Conservation (phyloP, 2,329 filamentous ascomycete genomes). For the Claviceps quebecensis region DNA sequence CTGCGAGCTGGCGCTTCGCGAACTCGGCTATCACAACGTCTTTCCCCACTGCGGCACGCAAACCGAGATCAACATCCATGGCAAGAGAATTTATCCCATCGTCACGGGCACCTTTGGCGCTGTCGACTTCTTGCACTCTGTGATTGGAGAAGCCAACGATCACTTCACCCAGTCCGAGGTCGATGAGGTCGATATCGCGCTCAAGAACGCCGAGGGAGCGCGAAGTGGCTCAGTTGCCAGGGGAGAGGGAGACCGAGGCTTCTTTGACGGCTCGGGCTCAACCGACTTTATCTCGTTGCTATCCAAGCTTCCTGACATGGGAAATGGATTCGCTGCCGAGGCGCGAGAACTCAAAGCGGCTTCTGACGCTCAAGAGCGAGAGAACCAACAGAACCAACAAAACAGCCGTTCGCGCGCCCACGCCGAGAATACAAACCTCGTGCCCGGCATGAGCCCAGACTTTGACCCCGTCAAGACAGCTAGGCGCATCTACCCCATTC, state of each 20-base stretch:
- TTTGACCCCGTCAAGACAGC: slow-evolving; percentile 70
- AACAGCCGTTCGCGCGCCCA: slow-evolving; percentile 12
- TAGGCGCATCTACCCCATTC: slow-evolving; percentile 81
- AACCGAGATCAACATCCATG: slow-evolving; percentile 49
- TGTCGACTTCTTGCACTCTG: slow-evolving; percentile 74
- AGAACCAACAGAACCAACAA: slow-evolving; percentile 35
- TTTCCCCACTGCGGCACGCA: slow-evolving; percentile 60
- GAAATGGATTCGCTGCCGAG: slow-evolving; percentile 50
- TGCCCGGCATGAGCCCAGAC: slow-evolving; percentile 60
- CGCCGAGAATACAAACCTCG: slow-evolving; percentile 37
- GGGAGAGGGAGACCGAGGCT: slow-evolving; percentile 24
- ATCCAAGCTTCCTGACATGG: slow-evolving; percentile 58
- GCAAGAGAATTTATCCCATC: slow-evolving; percentile 56
- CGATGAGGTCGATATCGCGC: slow-evolving; percentile 62
- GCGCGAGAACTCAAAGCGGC: slow-evolving; percentile 46
- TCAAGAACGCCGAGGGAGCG: slow-evolving; percentile 51
- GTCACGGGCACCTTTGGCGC: slow-evolving; percentile 64
- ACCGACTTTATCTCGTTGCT: slow-evolving; percentile 59
- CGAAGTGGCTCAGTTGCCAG: slow-evolving; percentile 21
- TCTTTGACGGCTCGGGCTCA: slow-evolving; percentile 26
- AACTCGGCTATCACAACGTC: slow-evolving; percentile 68
- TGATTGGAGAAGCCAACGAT: slow-evolving; percentile 62
- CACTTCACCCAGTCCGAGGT: slow-evolving; percentile 78
- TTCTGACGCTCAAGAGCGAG: slow-evolving; percentile 49
- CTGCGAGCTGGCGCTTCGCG: slow-evolving; percentile 60